Evolutionary conservation across 192 early-diverging fungal species (phyloP).

Genomic region (Linnemannia hyalina): DNA sequence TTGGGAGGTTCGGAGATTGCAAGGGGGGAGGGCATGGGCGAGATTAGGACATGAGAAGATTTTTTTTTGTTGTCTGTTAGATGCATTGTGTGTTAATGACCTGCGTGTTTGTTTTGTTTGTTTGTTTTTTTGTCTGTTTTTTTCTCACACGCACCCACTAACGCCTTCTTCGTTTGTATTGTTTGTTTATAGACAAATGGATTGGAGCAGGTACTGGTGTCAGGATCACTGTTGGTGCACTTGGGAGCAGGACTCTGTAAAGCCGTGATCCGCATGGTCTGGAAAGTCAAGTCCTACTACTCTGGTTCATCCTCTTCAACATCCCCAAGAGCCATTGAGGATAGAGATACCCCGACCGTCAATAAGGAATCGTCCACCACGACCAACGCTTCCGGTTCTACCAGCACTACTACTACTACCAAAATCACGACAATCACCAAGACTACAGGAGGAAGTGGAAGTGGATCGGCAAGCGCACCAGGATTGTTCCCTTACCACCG

Average conservation of each 20-base stretch:
- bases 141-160: neutral
- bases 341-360: neutral
- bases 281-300: constrained; percentile 43
- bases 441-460: neutral
- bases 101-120: neutral
- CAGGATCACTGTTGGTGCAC: constrained; percentile 51
- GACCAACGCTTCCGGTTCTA: constrained; percentile 1
- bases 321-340: constrained; percentile 12
- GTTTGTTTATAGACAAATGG: constrained; percentile 21
- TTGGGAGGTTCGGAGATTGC: no score
- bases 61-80: no score
- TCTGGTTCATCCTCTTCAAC: neutral
- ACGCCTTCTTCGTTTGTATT: neutral
- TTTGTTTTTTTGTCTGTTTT: neutral
- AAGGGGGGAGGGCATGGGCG: no score
- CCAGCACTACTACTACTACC: constrained; percentile 25
- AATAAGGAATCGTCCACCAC: constrained; percentile 10
- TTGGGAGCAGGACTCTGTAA: constrained; percentile 37
- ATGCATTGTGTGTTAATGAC: no score
- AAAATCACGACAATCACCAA: constrained; percentile 9
- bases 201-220: constrained; percentile 56
- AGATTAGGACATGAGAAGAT: no score
- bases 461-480: constrained; percentile 18
- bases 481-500: constrained; percentile 51
- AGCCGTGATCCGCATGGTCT: constrained; percentile 40